Evolutionary conservation across 1,284 basidiomycete genomes (phyloP).

Genomic region (Ceratobasidium papillatum): DNA sequence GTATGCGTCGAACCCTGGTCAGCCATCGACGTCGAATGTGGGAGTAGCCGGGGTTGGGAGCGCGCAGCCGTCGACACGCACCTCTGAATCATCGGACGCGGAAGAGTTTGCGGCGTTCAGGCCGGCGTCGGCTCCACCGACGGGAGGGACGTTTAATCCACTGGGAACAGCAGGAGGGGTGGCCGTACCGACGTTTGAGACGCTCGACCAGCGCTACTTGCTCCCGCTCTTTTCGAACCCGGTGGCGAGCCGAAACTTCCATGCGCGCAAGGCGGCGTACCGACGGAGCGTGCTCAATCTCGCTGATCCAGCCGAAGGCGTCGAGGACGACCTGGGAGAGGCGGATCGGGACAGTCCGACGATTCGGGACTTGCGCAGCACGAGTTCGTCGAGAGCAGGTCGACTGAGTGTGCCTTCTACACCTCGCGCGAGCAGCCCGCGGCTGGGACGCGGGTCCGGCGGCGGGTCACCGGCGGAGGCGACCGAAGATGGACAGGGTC

Average conservation of each 20-base stretch:
- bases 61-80: conserved; percentile 80
- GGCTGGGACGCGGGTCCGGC: conserved; percentile 20
- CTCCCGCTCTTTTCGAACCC: conserved; percentile 95
- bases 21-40: not conserved
- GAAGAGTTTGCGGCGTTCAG: conserved; percentile 43
- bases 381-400: conserved; percentile 2
- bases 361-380: conserved; percentile 18
- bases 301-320: not conserved
- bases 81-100: conserved; percentile 52
- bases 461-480: conserved; percentile 3
- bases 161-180: conserved; percentile 51
- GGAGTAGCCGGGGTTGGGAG: conserved; percentile 47
- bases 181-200: conserved; percentile 90
- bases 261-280: conserved; percentile 70
- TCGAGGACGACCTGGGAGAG: conserved; percentile 10
- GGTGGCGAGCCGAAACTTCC: conserved; percentile 87
- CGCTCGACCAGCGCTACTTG: conserved; percentile 93
- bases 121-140: conserved; percentile 44
- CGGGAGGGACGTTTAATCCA: conserved; percentile 47
- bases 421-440: conserved; percentile 13
- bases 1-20: not conserved
- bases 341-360: not conserved
- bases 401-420: conserved; percentile 16
- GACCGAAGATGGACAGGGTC: conserved; percentile 4
- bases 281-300: conserved; percentile 33